These are phyloP conservation scores for Senna siamea DNA, from an alignment of 306 rosid genomes.

Conservation along the genomic window DNA sequence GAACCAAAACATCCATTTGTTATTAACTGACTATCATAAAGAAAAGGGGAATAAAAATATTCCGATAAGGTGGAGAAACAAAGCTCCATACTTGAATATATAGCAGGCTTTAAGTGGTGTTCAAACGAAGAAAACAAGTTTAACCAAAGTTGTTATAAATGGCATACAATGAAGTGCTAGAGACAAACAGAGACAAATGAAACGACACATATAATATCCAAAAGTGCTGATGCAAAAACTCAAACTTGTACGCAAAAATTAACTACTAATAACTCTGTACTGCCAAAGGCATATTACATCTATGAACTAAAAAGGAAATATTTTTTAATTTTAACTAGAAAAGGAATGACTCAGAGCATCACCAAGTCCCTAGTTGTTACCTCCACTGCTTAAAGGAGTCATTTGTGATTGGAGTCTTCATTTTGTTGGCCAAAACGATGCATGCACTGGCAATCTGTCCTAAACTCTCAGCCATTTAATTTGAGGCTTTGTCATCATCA, in stretches of 20 bases:
- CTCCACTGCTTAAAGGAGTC: no score
- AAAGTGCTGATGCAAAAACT: constrained; percentile 2
- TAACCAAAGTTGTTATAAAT: no score
- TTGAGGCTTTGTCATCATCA: constrained; percentile 88
- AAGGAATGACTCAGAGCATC: no score
- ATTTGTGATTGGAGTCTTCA: constrained; percentile 45
- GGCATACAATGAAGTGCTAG: constrained; percentile 1
- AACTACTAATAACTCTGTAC: no score
- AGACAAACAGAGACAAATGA: background rate
- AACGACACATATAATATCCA: constrained; percentile 1
- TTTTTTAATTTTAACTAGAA: no score
- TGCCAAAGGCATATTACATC: no score
- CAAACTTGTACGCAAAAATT: constrained; percentile 3
- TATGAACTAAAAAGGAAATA: no score
- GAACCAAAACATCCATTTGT: background rate
- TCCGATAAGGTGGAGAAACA: background rate
- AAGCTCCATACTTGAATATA: no score
- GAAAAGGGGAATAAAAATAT: background rate
- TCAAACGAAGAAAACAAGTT: no score
- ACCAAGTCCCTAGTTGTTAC: no score
- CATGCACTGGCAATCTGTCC: constrained; percentile 88
- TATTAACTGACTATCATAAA: background rate
- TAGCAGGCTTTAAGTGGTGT: no score
- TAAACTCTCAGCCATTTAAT: constrained; percentile 78
- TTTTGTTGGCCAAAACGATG: constrained; percentile 67